These are phyloP conservation scores for Galium porrigens DNA, from an alignment of 305 asterid species.

Conservation along the genomic window DNA sequence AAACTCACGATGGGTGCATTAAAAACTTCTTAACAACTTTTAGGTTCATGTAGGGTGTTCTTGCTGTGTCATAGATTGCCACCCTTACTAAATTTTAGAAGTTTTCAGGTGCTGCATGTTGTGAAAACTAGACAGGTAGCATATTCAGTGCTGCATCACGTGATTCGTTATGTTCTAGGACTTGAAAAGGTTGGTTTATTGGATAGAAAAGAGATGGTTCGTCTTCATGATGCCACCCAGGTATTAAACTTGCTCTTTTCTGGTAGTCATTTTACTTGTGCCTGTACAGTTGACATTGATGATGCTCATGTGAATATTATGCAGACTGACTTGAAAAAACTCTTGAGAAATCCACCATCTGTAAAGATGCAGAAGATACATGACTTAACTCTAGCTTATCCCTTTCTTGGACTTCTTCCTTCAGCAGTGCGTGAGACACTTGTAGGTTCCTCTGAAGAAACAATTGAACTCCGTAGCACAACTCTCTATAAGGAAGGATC, in stretches of 20 bases:
- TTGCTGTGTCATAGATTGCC: background rate
- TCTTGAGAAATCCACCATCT: conserved; percentile 68
- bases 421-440: conserved; percentile 40
- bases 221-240: conserved; percentile 87
- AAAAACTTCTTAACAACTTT: background rate
- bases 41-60: background rate
- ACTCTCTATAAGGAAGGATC: conserved; percentile 70
- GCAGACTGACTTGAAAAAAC: conserved; percentile 79
- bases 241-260: conserved; percentile 26
- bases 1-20: too few relatives aligned
- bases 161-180: conserved; percentile 61
- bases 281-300: conserved; percentile 12
- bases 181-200: conserved; percentile 83
- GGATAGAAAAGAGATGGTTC: conserved; percentile 78
- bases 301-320: conserved; percentile 13
- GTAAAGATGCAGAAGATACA: conserved; percentile 56
- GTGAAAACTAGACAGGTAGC: conserved; percentile 92
- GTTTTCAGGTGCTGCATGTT: conserved; percentile 68
- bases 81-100: background rate
- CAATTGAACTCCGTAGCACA: conserved; percentile 51
- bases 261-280: conserved; percentile 9
- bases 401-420: conserved; percentile 82
- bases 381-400: conserved; percentile 58
- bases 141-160: conserved; percentile 62
- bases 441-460: conserved; percentile 59